Percentiles rank a stretch among this genome's conserved stretches.
Conservation (phyloP, 129 eudicot species). For the Silybum marianum region DNA sequence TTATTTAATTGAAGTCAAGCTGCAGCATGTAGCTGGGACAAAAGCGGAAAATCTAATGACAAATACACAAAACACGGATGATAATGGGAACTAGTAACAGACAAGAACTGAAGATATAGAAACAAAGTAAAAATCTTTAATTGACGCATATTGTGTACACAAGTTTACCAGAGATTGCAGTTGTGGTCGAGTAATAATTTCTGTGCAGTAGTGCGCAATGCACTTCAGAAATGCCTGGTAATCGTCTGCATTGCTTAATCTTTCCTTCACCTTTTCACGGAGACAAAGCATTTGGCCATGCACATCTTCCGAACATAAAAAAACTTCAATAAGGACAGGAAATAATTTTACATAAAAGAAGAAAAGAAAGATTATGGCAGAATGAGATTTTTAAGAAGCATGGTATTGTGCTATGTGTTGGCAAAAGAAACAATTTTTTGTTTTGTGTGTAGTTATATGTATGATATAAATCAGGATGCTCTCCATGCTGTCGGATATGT, state of each 20-base stretch:
- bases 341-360: not conserved
- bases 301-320: constrained; percentile 48
- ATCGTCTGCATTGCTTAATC: constrained; percentile 56
- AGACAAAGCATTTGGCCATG: constrained; percentile 61
- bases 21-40: not conserved
- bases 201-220: constrained; percentile 56
- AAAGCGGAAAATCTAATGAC: constrained; percentile 2
- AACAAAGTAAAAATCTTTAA: constrained; percentile 6
- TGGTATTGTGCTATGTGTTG: not conserved
- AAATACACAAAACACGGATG: not conserved
- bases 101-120: constrained; percentile 8
- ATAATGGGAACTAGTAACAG: not conserved
- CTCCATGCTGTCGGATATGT: not conserved
- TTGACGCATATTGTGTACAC: not conserved
- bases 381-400: not conserved
- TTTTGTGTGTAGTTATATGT: not conserved
- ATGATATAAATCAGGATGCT: not conserved
- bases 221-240: constrained; percentile 69
- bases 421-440: not conserved
- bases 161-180: constrained; percentile 59
- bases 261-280: constrained; percentile 80
- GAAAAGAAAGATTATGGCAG: not conserved
- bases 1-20: not conserved
- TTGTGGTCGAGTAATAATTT: constrained; percentile 53
- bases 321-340: constrained; percentile 17